Evolutionary conservation across 164 flowering plant genomes (phyloP), one percentile per base, ranked within the genome.

Genomic region (Saururus chinensis): DNA sequence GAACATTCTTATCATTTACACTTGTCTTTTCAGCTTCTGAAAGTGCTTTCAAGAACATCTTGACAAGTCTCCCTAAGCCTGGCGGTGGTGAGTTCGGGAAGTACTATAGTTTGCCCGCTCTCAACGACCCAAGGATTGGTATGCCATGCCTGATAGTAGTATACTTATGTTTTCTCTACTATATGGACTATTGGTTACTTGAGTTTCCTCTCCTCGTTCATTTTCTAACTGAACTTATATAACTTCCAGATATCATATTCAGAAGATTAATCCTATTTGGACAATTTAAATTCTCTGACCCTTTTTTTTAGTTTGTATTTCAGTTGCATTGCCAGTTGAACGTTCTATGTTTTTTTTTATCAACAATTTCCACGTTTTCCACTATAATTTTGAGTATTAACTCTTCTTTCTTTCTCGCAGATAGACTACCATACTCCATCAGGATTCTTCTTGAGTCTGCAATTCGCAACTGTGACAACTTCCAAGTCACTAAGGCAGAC

Each of bases 21-120:
- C 4, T 30, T 30, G 37, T 6, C 64, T 59, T 53, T 75, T 62
- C 85, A 88, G 97, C 97, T 62, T 57, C 89, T 52, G 88, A 83
- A 64, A 71, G 84, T 73, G 77, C 91, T 37, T 88, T 81, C 74
- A 83, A 85, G 75, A 80, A 68, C 62, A 84, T 84, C 55, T 72
- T 88, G 67, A 91, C 89, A 26, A 70, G 74, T 70, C 96, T 91
- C 61, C 89, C 93, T 25, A 91, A 88, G 81, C 86, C 89, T 9
- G 86, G 89, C 8, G 97, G 97, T 65, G 93, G 97, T 30, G 93
- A 88, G 71, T 88, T 80, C 62, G 97, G 97, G 61, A 91, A 88
- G 64, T 91, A 73, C 77, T 88, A 84, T 64, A 91, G 92, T 69
- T 76, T 91, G 30, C 80, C 96, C 19, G 85, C 97, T 42, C 77